These are phyloP conservation scores for Diplodia sapinea DNA, from an alignment of 2,329 filamentous ascomycete species.

Conservation along the genomic window DNA sequence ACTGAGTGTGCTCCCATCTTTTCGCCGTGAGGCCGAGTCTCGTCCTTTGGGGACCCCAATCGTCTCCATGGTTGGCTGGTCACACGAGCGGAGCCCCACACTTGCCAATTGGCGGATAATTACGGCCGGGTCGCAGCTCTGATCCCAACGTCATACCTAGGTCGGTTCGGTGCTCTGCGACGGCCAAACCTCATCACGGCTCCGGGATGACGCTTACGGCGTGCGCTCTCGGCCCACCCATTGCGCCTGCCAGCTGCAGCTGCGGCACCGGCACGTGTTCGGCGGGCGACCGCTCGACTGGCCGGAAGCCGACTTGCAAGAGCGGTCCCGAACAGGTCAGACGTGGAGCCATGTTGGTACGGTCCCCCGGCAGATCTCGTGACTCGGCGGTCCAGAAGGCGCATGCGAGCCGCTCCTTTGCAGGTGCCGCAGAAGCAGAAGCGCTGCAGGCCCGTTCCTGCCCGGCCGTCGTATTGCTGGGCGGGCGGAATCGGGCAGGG, in stretches of 20 bases:
- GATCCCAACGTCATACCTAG: constrained; percentile 11
- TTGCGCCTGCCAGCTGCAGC: not conserved
- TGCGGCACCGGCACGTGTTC: not conserved
- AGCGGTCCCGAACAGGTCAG: not conserved
- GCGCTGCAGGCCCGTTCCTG: not conserved
- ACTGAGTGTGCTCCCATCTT: not conserved
- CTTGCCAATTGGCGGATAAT: constrained; percentile 25
- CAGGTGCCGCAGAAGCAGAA: too few relatives aligned
- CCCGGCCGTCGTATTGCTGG: not conserved
- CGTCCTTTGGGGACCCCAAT: constrained; percentile 1
- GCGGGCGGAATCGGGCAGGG: constrained; percentile 7
- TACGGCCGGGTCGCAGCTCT: constrained; percentile 9
- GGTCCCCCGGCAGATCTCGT: not conserved
- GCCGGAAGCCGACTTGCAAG: too few relatives aligned
- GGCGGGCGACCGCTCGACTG: not conserved
- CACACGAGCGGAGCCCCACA: constrained; percentile 27
- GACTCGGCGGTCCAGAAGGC: not conserved
- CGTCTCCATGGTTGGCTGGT: not conserved
- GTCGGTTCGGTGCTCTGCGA: not conserved
- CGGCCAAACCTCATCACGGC: not conserved
- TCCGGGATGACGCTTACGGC: not conserved
- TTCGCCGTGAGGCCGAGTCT: constrained; percentile 10
- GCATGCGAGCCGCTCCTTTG: not conserved
- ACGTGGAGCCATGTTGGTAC: not conserved
- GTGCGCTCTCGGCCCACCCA: not conserved